Percentiles rank a stretch among this genome's conserved stretches.
Evolutionary conservation across 2,329 filamentous ascomycete genomes (phyloP).

Genomic region (Penicillium hesseltinei): DNA sequence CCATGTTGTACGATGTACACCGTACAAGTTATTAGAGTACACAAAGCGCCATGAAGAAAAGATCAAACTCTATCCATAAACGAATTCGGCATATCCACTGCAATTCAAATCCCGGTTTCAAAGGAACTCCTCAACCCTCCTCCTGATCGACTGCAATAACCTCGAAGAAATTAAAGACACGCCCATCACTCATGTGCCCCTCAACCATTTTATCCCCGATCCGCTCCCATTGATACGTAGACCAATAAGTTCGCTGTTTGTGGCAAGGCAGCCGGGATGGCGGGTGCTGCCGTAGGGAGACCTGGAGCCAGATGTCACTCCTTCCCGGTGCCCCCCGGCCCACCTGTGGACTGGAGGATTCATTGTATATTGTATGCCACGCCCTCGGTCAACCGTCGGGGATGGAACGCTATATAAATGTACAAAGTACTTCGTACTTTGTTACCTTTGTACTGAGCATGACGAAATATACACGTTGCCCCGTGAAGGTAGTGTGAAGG

Average conservation of each 20-base stretch:
- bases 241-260: slow-evolving; percentile 4
- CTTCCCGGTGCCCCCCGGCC: background rate
- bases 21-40: background rate
- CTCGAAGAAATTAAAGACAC: background rate
- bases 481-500: background rate
- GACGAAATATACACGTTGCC: background rate
- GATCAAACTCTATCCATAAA: background rate
- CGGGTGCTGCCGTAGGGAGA: slow-evolving; percentile 13
- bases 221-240: background rate
- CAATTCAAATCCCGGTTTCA: slow-evolving; percentile 2
- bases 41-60: background rate
- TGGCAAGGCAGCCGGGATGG: slow-evolving; percentile 13
- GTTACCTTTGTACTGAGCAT: background rate
- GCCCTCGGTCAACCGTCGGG: background rate
- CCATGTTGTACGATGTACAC: background rate
- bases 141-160: slow-evolving; percentile 3
- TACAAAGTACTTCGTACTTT: background rate
- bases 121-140: background rate
- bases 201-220: background rate
- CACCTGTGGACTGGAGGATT: background rate
- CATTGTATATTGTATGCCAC: background rate
- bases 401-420: background rate
- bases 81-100: background rate
- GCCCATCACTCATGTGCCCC: background rate
- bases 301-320: background rate